A percentile compares a stretch with the other conserved stretches of the same genome.
These are phyloP conservation scores for Paulownia fortunei DNA, from an alignment of 257 asterid genomes.

Conservation along the genomic window DNA sequence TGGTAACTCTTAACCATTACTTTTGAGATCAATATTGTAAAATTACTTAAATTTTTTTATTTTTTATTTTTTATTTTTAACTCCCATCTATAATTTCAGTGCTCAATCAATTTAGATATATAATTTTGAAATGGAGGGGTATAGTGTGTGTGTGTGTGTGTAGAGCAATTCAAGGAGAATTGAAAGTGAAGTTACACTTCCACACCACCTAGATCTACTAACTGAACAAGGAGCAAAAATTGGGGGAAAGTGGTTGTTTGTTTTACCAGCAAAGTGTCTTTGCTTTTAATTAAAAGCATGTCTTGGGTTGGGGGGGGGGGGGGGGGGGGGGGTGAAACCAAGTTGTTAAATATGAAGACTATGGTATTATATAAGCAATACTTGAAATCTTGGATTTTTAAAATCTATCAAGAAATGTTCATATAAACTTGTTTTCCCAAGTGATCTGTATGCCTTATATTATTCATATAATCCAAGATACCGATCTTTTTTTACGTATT, in stretches of 20 bases:
- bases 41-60: no score
- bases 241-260: constrained; percentile 20
- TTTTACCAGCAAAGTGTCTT: constrained; percentile 34
- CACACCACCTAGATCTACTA: neutral
- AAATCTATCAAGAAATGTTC: neutral
- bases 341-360: neutral
- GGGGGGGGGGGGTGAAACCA: no score
- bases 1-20: no score
- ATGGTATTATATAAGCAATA: neutral
- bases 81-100: no score
- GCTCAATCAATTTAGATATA: no score
- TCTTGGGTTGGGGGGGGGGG: neutral
- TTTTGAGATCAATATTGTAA: no score
- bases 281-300: constrained; percentile 26
- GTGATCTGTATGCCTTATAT: neutral
- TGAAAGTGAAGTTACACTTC: constrained; percentile 19
- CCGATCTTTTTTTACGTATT: neutral
- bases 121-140: no score
- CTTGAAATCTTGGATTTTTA: neutral
- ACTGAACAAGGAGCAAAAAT: neutral
- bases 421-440: neutral
- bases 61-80: no score
- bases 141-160: neutral
- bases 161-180: constrained; percentile 1
- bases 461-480: neutral